Evolutionary conservation across 306 rosid genomes (phyloP), one percentile per base, ranked within the genome.

Genomic region (Astragalus glycyphyllos): DNA sequence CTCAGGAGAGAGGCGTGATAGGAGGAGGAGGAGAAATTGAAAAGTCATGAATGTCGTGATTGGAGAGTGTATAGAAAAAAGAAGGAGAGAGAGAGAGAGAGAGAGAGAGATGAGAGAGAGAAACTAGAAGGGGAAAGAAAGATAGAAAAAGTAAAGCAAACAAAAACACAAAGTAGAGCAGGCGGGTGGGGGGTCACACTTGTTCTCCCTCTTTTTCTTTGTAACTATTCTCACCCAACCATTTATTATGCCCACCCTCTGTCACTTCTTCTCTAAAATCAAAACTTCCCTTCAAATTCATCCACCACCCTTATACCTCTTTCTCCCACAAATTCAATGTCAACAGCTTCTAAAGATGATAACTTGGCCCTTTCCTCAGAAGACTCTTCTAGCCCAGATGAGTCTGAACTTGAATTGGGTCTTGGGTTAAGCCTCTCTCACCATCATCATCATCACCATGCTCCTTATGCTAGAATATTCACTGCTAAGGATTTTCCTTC

Each of bases 351-450:
- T 5, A 90, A 55, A 58, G 96, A 90, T 16, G 94, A 90, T 32
- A 88, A 87, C 79, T 58, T 94, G 79, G 84, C 79, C 9, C 78
- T 90, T 41, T 94, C 97, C 14, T 90, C 96, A 0, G 97, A 91
- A 85, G 99, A 86, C 40, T 91, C 98, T 45, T 90, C 92, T 0
- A 77, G 74, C 81, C 95, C 89, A 2, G 95, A 87, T 48, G 97
- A 94, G 32, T 84, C 90, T 59, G 92, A 86, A 53, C 89, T 94
- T 75, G 97, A 94, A 69, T 79, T 94, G 73, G 90, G 88, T 16
- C 91, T 94, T 64, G 91, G 96, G 29, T 75, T 94, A 14, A 77
- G 91, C 72, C 88, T 87, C 16, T 82, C 91, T 65, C 67, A 38
- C 8, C 49, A 61, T 3, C 20, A 61, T 26, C n/a, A 40, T 4